Conservation (phyloP, 2,329 filamentous ascomycete species). For the Raffaelea deltoideospora region DNA sequence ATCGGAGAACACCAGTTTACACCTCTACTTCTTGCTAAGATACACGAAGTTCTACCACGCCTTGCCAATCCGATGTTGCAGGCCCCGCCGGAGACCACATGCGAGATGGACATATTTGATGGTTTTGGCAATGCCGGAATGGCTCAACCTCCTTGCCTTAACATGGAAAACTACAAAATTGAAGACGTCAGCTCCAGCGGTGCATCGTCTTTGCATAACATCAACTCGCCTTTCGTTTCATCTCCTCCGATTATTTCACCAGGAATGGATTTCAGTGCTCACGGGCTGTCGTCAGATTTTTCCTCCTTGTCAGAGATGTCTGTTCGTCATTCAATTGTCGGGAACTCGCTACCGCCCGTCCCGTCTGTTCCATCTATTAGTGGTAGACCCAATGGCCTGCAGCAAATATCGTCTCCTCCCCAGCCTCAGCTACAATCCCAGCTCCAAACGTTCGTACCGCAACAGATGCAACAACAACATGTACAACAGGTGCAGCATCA, state of each 20-base stretch:
- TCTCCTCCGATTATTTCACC: constrained; percentile 41
- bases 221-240: constrained; percentile 35
- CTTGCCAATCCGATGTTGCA: constrained; percentile 45
- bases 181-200: constrained; percentile 25
- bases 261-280: constrained; percentile 31
- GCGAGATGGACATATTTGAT: constrained; percentile 47
- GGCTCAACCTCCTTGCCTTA: constrained; percentile 32
- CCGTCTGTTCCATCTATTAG: not conserved
- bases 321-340: constrained; percentile 31
- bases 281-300: constrained; percentile 26
- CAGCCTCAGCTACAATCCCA: constrained; percentile 16
- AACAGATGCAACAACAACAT: not conserved
- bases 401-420: constrained; percentile 7
- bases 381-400: not conserved
- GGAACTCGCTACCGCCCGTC: not conserved
- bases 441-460: too few relatives aligned
- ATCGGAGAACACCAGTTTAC: constrained; percentile 63
- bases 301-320: constrained; percentile 37
- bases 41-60: constrained; percentile 54
- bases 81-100: constrained; percentile 38
- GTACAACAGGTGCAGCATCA: constrained; percentile 10
- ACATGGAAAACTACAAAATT: constrained; percentile 31
- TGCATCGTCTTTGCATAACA: constrained; percentile 20
- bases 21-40: constrained; percentile 61
- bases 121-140: constrained; percentile 50